Conservation (phyloP, 768 basidiomycete species). For the Lentinula sp. region DNA sequence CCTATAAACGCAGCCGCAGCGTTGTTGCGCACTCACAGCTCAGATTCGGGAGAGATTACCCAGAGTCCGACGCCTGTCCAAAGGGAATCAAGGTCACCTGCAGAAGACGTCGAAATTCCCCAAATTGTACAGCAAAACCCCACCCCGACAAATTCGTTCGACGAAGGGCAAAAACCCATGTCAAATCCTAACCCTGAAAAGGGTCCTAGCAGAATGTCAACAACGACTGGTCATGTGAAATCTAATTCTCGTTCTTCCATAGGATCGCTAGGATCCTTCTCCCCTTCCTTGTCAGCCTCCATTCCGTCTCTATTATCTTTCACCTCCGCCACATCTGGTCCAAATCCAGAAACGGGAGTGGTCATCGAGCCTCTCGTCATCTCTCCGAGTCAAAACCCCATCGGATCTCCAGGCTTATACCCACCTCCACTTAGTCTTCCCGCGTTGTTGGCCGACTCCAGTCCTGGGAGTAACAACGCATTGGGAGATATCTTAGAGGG, state of each 20-base stretch:
- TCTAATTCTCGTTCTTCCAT: background rate
- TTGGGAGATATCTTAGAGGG: conserved; percentile 61
- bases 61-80: background rate
- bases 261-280: background rate
- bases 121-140: background rate
- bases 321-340: conserved; percentile 9
- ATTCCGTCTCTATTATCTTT: conserved; percentile 11
- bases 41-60: background rate
- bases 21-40: background rate
- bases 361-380: conserved; percentile 53
- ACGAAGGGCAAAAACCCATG: background rate
- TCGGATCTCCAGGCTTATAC: conserved; percentile 14
- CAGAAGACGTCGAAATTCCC: background rate
- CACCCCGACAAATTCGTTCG: background rate
- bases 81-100: background rate
- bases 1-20: background rate
- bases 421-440: conserved; percentile 32
- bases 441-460: conserved; percentile 13
- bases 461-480: conserved; percentile 11
- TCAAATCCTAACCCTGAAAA: background rate
- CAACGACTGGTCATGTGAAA: background rate
- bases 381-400: conserved; percentile 18
- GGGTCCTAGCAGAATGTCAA: background rate
- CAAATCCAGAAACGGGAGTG: conserved; percentile 9
- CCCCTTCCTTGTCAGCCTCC: conserved; percentile 6